phyloP scores from a whole-genome alignment of 2,329 filamentous ascomycete genomes.

The Teratosphaeria nubilosa region DNA sequence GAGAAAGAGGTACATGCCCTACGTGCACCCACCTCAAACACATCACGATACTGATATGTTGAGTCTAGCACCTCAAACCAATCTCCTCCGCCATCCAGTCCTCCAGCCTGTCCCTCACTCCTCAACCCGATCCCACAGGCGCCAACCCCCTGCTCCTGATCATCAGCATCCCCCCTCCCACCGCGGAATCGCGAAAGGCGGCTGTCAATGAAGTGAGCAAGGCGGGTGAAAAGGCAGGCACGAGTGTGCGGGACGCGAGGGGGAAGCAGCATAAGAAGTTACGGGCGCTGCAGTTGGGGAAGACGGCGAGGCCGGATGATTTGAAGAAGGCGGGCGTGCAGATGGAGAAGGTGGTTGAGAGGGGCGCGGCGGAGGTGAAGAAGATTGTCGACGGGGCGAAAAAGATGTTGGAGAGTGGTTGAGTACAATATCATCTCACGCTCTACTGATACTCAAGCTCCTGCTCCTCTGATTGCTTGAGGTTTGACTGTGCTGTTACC shows the following conservation, averaged over 20 bases:
- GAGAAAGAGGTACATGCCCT: slow-evolving; percentile 46
- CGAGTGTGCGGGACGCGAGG: slow-evolving; percentile 33
- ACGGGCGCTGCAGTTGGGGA: slow-evolving; percentile 33
- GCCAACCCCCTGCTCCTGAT: slow-evolving; percentile 42
- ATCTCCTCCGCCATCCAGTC: slow-evolving; percentile 44
- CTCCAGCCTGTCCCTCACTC: slow-evolving; percentile 40
- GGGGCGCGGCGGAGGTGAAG: slow-evolving; percentile 38
- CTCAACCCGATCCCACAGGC: slow-evolving; percentile 40
- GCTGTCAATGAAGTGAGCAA: slow-evolving; percentile 26
- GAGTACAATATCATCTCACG: neutral
- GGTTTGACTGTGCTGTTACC: neutral
- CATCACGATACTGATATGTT: neutral
- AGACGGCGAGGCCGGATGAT: slow-evolving; percentile 38
- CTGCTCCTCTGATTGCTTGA: neutral
- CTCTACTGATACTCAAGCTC: neutral
- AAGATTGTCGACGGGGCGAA: slow-evolving; percentile 39
- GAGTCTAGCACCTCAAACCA: slow-evolving; percentile 43
- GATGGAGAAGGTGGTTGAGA: slow-evolving; percentile 44
- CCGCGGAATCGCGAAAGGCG: slow-evolving; percentile 39
- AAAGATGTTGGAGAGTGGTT: slow-evolving; percentile 32
- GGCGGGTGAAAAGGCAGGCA: slow-evolving; percentile 33
- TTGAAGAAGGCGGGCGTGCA: slow-evolving; percentile 37
- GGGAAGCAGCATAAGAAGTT: slow-evolving; percentile 41
- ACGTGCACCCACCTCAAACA: neutral
- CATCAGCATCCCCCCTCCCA: slow-evolving; percentile 48